These are phyloP conservation scores for Nakazawaea populi DNA, from an alignment of 805 yeast species.

Conservation along the genomic window DNA sequence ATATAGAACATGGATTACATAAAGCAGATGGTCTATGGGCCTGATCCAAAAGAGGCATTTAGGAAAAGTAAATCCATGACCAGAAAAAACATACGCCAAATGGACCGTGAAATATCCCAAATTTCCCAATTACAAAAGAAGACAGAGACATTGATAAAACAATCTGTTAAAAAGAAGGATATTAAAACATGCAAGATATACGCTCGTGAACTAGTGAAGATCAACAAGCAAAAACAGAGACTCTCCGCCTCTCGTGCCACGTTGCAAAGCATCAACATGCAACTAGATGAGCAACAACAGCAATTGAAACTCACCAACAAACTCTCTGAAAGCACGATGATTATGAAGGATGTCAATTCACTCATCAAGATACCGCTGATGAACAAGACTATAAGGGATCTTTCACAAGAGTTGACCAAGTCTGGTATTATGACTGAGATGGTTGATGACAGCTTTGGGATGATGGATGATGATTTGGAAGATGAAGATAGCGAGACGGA, in stretches of 20 bases:
- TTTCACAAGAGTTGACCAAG: conserved; percentile 81
- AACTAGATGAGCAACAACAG: conserved; percentile 87
- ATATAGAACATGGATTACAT: conserved; percentile 61
- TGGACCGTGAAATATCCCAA: conserved; percentile 70
- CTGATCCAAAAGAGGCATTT: conserved; percentile 74
- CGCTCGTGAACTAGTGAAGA: conserved; percentile 74
- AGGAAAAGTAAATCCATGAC: conserved; percentile 7
- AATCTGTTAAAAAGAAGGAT: conserved; percentile 74
- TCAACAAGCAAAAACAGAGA: conserved; percentile 68
- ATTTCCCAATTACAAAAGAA: conserved; percentile 59
- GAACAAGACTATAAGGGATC: conserved; percentile 74
- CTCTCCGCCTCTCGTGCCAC: conserved; percentile 80
- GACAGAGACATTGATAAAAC: conserved; percentile 70
- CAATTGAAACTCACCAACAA: conserved; percentile 78
- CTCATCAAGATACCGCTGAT: conserved; percentile 76
- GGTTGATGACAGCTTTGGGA: conserved; percentile 86
- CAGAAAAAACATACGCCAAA: conserved; percentile 74
- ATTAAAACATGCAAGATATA: conserved; percentile 66
- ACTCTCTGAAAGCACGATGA: conserved; percentile 66
- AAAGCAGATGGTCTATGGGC: conserved; percentile 90
- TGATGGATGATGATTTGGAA: conserved; percentile 53
- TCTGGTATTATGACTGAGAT: conserved; percentile 88
- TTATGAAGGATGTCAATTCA: conserved; percentile 85
- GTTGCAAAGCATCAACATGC: conserved; percentile 78
- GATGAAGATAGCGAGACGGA: conserved; percentile 56